Conservation (phyloP, 495 filamentous ascomycete species). For the Aspergillus biplanus region DNA sequence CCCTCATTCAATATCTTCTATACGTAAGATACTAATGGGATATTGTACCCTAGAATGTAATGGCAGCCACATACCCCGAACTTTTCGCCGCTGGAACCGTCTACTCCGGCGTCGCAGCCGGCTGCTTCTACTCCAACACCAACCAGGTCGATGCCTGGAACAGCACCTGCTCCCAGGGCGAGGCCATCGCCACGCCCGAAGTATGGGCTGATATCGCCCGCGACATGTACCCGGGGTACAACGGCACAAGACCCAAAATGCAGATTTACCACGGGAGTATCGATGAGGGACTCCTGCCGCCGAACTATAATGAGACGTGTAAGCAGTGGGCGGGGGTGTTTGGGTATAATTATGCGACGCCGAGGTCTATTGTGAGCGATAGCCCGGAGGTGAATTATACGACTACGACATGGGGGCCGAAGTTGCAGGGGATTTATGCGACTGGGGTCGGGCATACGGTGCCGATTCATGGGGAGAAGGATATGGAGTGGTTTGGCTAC, state of each 20-base stretch:
- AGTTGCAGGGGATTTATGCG: constrained; percentile 53
- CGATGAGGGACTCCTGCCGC: constrained; percentile 51
- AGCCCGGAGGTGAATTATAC: constrained; percentile 42
- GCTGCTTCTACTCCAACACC: constrained; percentile 57
- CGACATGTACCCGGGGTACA: constrained; percentile 58
- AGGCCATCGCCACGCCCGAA: constrained; percentile 46
- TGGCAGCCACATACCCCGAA: constrained; percentile 61
- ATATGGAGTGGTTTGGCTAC: constrained; percentile 53
- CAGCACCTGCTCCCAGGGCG: constrained; percentile 53
- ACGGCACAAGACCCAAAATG: constrained; percentile 56
- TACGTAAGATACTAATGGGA: not conserved
- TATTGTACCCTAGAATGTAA: constrained; percentile 42
- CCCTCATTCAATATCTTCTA: too few relatives aligned
- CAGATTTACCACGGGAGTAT: constrained; percentile 58
- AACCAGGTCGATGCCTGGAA: constrained; percentile 39
- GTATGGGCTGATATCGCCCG: constrained; percentile 56
- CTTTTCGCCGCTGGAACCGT: constrained; percentile 59
- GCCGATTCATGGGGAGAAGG: constrained; percentile 49
- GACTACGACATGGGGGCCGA: constrained; percentile 55
- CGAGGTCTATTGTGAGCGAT: constrained; percentile 32
- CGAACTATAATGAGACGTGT: constrained; percentile 55
- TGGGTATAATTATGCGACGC: constrained; percentile 33
- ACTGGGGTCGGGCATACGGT: constrained; percentile 53
- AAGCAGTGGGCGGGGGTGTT: constrained; percentile 63
- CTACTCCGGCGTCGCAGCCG: constrained; percentile 63